Percentiles rank a stretch among this genome's conserved stretches.
phyloP scores from a whole-genome alignment of 805 yeast genomes.

The Pichia exigua region DNA sequence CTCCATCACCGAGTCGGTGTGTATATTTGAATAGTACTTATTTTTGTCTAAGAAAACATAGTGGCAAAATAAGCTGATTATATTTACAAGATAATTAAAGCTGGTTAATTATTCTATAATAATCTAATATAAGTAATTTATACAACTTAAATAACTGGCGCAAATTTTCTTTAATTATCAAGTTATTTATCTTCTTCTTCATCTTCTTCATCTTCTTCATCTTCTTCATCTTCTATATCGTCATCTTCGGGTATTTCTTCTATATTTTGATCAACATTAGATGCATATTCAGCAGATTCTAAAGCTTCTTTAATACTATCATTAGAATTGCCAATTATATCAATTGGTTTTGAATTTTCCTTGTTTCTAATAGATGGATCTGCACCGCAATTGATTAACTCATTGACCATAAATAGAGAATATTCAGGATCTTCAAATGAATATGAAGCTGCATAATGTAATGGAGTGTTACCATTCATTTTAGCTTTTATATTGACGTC shows the following conservation, averaged over 20 bases:
- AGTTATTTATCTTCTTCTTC: not conserved
- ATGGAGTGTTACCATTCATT: conserved; percentile 76
- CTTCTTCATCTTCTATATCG: conserved; percentile 26
- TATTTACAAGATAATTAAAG: not conserved
- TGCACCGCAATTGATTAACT: conserved; percentile 84
- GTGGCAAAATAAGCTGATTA: not conserved
- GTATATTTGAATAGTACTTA: not conserved
- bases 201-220: conserved; percentile 17
- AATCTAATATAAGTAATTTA: not conserved
- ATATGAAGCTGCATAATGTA: conserved; percentile 78
- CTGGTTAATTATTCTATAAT: not conserved
- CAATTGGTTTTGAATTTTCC: conserved; percentile 66
- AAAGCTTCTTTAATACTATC: conserved; percentile 53
- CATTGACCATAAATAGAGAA: conserved; percentile 70
- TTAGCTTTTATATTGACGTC: conserved; percentile 78
- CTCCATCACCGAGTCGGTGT: no score
- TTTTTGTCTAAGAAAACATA: not conserved
- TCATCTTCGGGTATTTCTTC: conserved; percentile 32
- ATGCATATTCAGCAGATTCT: conserved; percentile 80
- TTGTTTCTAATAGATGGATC: conserved; percentile 61
- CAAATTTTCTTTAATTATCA: not conserved
- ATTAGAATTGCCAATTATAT: conserved; percentile 47
- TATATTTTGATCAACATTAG: conserved; percentile 31
- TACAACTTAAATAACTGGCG: not conserved
- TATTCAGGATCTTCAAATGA: conserved; percentile 76